A percentile compares a stretch with the other conserved stretches of the same genome.
Conservation (phyloP, 2,329 filamentous ascomycete genomes). For the Penicillium digitatum region DNA sequence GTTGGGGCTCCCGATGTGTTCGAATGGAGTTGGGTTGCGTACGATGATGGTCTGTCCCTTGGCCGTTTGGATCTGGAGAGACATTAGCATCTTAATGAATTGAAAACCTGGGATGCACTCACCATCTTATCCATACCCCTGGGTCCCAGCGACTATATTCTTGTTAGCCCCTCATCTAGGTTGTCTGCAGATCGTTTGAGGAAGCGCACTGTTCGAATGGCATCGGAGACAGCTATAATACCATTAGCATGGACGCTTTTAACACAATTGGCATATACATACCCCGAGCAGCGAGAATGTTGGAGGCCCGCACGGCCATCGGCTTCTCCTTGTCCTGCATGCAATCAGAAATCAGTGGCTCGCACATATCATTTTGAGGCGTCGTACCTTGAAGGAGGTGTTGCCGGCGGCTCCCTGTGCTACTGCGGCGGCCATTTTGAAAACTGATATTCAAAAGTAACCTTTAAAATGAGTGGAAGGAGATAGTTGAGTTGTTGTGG, state of each 20-base stretch:
- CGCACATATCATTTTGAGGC: constrained; percentile 27
- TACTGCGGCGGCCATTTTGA: constrained; percentile 50
- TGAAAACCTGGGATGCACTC: constrained; percentile 15
- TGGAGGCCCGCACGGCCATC: constrained; percentile 88
- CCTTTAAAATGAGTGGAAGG: constrained; percentile 22
- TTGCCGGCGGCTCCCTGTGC: constrained; percentile 53
- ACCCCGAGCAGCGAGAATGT: constrained; percentile 97
- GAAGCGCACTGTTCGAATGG: constrained; percentile 71
- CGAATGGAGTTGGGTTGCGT: constrained; percentile 26
- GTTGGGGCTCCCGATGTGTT: constrained; percentile 17
- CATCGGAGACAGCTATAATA: constrained; percentile 81
- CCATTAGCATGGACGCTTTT: constrained; percentile 26
- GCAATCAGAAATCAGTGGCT: constrained; percentile 38
- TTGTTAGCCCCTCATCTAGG: constrained; percentile 40
- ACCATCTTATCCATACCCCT: constrained; percentile 98
- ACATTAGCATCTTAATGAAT: constrained; percentile 22
- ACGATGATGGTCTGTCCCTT: constrained; percentile 94
- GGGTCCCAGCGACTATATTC: constrained; percentile 71
- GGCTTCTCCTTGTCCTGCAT: constrained; percentile 89
- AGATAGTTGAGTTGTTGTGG: constrained; percentile 21
- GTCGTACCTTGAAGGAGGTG: constrained; percentile 61
- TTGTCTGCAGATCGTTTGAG: constrained; percentile 11
- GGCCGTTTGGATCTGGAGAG: constrained; percentile 72
- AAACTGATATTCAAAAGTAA: constrained; percentile 27
- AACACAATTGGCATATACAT: constrained; percentile 28